phyloP scores from a whole-genome alignment of 306 rosid species.

The Albizia julibrissin region DNA sequence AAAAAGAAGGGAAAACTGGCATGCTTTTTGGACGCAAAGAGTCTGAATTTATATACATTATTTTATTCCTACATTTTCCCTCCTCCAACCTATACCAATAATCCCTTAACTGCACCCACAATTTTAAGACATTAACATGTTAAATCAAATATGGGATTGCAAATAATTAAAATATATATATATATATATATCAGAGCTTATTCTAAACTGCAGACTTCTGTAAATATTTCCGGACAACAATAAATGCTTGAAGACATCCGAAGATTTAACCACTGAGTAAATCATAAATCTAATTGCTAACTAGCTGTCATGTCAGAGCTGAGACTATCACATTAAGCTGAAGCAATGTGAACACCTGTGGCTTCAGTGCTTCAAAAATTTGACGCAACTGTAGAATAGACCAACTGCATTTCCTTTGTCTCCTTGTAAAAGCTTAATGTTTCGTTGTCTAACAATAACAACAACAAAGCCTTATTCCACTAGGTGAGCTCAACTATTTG shows the following conservation, averaged over 20 bases:
- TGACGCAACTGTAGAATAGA: neutral
- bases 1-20: neutral
- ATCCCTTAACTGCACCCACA: neutral
- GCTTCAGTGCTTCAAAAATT: neutral
- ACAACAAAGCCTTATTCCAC: too few relatives aligned
- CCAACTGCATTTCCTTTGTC: neutral
- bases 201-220: neutral
- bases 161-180: neutral
- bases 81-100: neutral
- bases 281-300: neutral
- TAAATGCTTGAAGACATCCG: neutral
- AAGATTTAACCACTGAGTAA: neutral
- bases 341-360: neutral
- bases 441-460: neutral
- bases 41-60: neutral
- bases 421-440: neutral
- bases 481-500: too few relatives aligned
- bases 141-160: neutral
- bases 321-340: neutral
- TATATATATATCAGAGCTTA: neutral
- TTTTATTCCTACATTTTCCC: neutral
- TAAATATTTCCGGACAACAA: neutral
- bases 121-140: neutral
- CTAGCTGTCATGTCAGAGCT: neutral
- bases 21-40: neutral